Percentiles rank a stretch among this genome's conserved stretches.
These are phyloP conservation scores for Prunella vulgaris DNA, from an alignment of 257 asterid genomes.

Conservation along the genomic window DNA sequence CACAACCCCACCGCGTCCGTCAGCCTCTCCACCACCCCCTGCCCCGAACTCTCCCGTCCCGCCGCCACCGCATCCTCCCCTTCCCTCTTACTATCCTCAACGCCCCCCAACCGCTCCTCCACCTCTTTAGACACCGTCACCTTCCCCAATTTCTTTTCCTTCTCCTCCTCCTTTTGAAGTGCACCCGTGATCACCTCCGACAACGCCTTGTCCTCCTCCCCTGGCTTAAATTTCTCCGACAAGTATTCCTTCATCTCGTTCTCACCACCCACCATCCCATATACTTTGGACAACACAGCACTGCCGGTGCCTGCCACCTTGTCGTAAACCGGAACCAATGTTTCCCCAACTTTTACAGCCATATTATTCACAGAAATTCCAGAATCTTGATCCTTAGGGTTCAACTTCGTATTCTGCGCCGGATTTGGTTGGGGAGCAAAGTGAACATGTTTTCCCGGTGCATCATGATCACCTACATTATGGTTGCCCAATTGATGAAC, in stretches of 20 bases:
- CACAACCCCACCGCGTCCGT: constrained; percentile 47
- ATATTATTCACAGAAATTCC: constrained; percentile 22
- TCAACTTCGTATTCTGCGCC: neutral
- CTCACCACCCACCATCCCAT: constrained; percentile 20
- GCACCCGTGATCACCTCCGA: constrained; percentile 46
- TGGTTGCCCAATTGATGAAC: constrained; percentile 30
- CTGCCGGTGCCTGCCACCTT: constrained; percentile 29
- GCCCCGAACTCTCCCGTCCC: constrained; percentile 39
- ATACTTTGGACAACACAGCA: constrained; percentile 33
- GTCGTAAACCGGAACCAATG: constrained; percentile 22
- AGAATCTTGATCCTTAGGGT: constrained; percentile 21
- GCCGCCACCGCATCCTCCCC: constrained; percentile 39
- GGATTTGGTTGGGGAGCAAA: neutral
- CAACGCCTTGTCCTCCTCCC: constrained; percentile 69
- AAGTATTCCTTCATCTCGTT: constrained; percentile 40
- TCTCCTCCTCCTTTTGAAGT: constrained; percentile 25
- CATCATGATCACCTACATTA: constrained; percentile 21
- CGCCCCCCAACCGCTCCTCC: constrained; percentile 34
- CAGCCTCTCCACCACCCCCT: constrained; percentile 42
- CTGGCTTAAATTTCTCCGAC: constrained; percentile 52
- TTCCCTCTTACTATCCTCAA: constrained; percentile 32
- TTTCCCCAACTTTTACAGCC: constrained; percentile 29
- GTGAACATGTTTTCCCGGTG: neutral
- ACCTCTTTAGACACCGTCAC: constrained; percentile 57
- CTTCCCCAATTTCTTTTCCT: constrained; percentile 26